Evolutionary conservation across 441 rosid genomes (phyloP).

Genomic region (Populus hybrid): DNA sequence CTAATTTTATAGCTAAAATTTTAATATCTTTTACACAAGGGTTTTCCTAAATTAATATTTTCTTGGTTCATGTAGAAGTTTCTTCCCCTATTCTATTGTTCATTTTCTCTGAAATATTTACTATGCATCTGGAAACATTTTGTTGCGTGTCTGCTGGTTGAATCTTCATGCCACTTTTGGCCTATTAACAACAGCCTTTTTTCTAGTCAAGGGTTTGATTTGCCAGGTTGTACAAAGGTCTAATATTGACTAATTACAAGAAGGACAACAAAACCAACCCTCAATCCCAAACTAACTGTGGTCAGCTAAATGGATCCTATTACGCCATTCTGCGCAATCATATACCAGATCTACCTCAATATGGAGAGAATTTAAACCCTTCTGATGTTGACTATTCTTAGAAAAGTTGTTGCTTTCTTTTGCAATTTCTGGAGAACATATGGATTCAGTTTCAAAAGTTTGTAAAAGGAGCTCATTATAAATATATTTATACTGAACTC

Average conservation of each 20-base stretch:
- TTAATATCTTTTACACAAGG: neutral
- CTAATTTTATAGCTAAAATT: neutral
- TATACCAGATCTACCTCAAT: neutral
- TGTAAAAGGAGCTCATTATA: neutral
- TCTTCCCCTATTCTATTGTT: neutral
- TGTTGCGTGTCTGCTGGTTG: neutral
- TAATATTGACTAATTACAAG: neutral
- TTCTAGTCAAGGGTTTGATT: neutral
- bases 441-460: neutral
- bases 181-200: neutral
- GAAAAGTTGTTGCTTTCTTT: neutral
- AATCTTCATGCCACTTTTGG: neutral
- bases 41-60: neutral
- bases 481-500: neutral
- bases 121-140: constrained; percentile 10
- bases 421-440: neutral
- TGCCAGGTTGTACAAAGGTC: neutral
- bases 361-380: neutral
- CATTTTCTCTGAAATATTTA: neutral
- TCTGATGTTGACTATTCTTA: neutral
- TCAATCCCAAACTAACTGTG: neutral
- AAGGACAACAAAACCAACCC: neutral
- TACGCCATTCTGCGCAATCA: neutral
- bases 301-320: neutral
- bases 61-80: neutral